A percentile compares a stretch with the other conserved stretches of the same genome.
Evolutionary conservation across 805 yeast species (phyloP).

Genomic region (Clavispora vitiphila): DNA sequence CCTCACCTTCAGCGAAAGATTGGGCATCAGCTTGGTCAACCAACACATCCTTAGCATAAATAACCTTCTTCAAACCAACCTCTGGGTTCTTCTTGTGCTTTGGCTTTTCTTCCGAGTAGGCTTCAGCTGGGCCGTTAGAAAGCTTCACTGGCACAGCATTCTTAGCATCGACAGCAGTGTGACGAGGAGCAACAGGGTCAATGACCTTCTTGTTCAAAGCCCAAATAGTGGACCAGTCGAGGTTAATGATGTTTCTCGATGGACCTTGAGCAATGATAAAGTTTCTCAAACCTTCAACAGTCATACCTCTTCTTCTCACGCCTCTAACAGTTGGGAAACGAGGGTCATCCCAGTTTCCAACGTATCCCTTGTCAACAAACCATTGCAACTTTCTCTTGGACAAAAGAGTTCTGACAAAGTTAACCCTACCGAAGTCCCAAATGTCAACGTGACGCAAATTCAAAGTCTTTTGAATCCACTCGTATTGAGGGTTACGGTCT

Average conservation of each 20-base stretch:
- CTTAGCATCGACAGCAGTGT: slow-evolving; percentile 65
- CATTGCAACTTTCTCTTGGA: slow-evolving; percentile 98
- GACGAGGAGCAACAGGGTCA: slow-evolving; percentile 96
- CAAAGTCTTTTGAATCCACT: slow-evolving; percentile 86
- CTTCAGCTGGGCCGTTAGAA: slow-evolving; percentile 61
- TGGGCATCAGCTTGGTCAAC: slow-evolving; percentile 86
- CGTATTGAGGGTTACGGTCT: slow-evolving; percentile 97
- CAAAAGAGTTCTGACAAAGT: slow-evolving; percentile 90
- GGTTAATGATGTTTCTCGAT: slow-evolving; percentile 90
- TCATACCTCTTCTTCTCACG: slow-evolving; percentile 99
- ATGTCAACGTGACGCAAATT: slow-evolving; percentile 86
- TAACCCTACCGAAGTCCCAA: slow-evolving; percentile 98
- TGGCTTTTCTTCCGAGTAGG: slow-evolving; percentile 68
- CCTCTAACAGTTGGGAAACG: slow-evolving; percentile 99
- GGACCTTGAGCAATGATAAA: slow-evolving; percentile 97
- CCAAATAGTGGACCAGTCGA: slow-evolving; percentile 98
- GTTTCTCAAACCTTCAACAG: slow-evolving; percentile 93
- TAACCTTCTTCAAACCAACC: slow-evolving; percentile 78
- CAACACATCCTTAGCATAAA: slow-evolving; percentile 57
- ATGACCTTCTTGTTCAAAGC: slow-evolving; percentile 94
- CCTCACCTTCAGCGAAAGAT: slow-evolving; percentile 69
- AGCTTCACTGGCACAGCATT: slow-evolving; percentile 69
- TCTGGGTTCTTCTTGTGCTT: slow-evolving; percentile 94
- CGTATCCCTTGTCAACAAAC: slow-evolving; percentile 92
- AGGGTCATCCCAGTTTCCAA: slow-evolving; percentile 97